phyloP scores from a whole-genome alignment of 495 filamentous ascomycete genomes.

The Extremus antarcticus region DNA sequence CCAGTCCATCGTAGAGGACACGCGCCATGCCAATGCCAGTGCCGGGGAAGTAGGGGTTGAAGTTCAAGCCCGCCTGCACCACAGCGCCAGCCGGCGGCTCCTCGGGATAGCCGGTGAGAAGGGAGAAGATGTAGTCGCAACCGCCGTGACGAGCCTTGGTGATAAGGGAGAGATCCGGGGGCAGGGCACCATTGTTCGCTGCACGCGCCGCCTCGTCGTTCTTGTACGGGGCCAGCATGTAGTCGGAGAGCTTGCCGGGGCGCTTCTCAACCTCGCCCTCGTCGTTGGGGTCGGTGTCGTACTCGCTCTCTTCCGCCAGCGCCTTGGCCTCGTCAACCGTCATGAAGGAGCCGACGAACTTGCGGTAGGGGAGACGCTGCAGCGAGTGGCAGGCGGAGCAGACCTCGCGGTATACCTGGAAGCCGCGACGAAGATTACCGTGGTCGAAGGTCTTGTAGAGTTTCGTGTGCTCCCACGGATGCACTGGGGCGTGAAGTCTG shows the following conservation, averaged over 20 bases:
- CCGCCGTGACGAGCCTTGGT: constrained; percentile 96
- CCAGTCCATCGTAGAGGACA: constrained; percentile 92
- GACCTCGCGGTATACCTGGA: constrained; percentile 99
- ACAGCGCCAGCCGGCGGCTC: constrained; percentile 80
- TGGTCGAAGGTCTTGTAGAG: constrained; percentile 95
- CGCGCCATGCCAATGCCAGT: constrained; percentile 98
- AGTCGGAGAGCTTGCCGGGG: constrained; percentile 95
- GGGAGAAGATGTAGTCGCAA: constrained; percentile 94
- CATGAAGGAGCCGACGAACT: constrained; percentile 80
- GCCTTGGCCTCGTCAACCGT: constrained; percentile 97
- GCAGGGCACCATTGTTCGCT: constrained; percentile 94
- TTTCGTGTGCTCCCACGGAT: constrained; percentile 90
- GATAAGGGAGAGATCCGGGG: constrained; percentile 95
- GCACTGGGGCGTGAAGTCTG: constrained; percentile 82
- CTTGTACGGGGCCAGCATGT: constrained; percentile 87
- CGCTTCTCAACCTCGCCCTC: constrained; percentile 97
- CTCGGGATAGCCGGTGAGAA: constrained; percentile 97
- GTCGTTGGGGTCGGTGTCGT: constrained; percentile 96
- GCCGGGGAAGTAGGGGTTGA: constrained; percentile 99
- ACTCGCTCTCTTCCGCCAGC: constrained; percentile 95
- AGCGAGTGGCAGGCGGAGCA: constrained; percentile 97
- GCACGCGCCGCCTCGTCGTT: constrained; percentile 98
- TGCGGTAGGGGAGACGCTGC: constrained; percentile 82
- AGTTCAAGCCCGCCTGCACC: constrained; percentile 82
- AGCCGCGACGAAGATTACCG: constrained; percentile 89